These are phyloP conservation scores for Candida morakotiae DNA, from an alignment of 805 yeast species.

Conservation along the genomic window DNA sequence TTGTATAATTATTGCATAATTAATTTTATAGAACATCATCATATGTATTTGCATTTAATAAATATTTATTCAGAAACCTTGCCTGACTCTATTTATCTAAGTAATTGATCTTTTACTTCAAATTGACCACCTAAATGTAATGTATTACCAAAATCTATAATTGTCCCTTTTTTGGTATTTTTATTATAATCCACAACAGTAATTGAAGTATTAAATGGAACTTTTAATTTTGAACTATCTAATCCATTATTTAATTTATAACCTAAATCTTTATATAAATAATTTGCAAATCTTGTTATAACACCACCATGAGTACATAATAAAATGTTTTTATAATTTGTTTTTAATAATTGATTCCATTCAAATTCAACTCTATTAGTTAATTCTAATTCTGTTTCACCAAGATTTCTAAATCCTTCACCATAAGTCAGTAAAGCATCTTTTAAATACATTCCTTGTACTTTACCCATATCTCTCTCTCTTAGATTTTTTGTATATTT, in stretches of 20 bases:
- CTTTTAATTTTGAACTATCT: constrained; percentile 38
- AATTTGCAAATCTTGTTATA: constrained; percentile 54
- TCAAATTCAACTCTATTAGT: constrained; percentile 45
- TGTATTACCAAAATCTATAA: constrained; percentile 61
- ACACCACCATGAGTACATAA: constrained; percentile 82
- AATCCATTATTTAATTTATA: constrained; percentile 38
- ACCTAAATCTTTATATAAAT: constrained; percentile 39
- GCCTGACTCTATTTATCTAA: constrained; percentile 2
- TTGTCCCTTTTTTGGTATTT: constrained; percentile 34
- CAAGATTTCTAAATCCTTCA: constrained; percentile 54
- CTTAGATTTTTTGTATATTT: constrained; percentile 46
- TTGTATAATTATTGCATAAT: constrained; percentile 1
- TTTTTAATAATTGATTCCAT: constrained; percentile 40
- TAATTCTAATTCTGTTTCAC: constrained; percentile 53
- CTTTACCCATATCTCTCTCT: constrained; percentile 73
- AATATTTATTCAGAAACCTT: neutral
- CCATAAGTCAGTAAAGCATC: constrained; percentile 68
- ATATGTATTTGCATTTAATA: neutral
- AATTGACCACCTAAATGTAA: constrained; percentile 59
- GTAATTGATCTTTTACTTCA: constrained; percentile 43
- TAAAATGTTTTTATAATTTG: constrained; percentile 46
- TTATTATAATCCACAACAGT: constrained; percentile 59
- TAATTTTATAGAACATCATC: neutral
- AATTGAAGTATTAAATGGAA: constrained; percentile 75
- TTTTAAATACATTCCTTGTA: constrained; percentile 66